Conservation (phyloP, 257 asterid genomes). For the Przewalskia tangutica region DNA sequence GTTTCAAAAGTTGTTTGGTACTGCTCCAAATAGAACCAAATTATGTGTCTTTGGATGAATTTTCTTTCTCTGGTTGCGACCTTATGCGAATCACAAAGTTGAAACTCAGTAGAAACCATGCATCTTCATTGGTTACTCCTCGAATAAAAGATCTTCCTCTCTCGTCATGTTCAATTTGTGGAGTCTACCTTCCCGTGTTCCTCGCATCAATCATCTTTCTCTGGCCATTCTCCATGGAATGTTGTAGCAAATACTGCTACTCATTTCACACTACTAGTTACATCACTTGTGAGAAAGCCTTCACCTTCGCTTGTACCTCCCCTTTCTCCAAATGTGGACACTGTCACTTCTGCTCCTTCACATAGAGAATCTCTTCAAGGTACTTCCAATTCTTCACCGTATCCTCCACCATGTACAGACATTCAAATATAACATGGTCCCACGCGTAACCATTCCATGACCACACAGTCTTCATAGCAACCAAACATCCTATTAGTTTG, state of each 20-base stretch:
- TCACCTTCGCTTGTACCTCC: not conserved
- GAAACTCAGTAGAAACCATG: not conserved
- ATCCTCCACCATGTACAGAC: not conserved
- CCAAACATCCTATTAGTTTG: not conserved
- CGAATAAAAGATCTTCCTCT: not conserved
- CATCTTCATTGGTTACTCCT: not conserved
- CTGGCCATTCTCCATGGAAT: not conserved
- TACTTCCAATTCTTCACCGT: not conserved
- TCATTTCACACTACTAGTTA: not conserved
- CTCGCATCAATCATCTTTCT: not conserved
- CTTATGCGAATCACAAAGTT: not conserved
- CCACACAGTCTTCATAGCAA: not conserved
- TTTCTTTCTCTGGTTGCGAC: conserved; percentile 8
- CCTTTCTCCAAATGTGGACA: not conserved
- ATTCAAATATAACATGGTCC: not conserved
- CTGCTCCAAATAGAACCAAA: not conserved
- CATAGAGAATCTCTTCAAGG: not conserved
- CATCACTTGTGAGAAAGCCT: not conserved
- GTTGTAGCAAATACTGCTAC: not conserved
- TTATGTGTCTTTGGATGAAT: not conserved
- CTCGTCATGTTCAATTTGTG: conserved; percentile 2
- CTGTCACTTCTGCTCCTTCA: not conserved
- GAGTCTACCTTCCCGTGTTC: not conserved
- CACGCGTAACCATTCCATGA: not conserved
- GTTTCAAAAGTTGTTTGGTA: not conserved